These are phyloP conservation scores for Limonium bicolor DNA, from an alignment of 148 eudicot species.

Conservation along the genomic window DNA sequence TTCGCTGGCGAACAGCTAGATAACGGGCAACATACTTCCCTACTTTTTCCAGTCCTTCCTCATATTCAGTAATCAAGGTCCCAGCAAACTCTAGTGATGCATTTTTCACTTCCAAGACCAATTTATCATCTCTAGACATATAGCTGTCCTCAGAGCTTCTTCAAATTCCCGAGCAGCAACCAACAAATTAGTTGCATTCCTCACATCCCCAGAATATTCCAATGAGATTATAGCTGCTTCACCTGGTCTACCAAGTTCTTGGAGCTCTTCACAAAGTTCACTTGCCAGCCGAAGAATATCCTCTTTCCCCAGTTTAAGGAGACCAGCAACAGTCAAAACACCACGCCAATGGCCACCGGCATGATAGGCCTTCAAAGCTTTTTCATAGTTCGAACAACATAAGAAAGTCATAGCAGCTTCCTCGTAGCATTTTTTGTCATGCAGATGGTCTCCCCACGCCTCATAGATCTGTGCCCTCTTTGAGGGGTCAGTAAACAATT, in stretches of 20 bases:
- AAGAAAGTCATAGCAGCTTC: slow-evolving; percentile 88
- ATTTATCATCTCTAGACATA: slow-evolving; percentile 42
- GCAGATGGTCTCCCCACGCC: slow-evolving; percentile 91
- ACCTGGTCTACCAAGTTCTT: slow-evolving; percentile 75
- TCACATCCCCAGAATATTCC: slow-evolving; percentile 85
- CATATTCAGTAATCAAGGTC: slow-evolving; percentile 38
- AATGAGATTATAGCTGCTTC: slow-evolving; percentile 86
- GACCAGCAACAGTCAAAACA: slow-evolving; percentile 82
- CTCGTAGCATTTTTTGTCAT: slow-evolving; percentile 56
- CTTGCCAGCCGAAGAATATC: slow-evolving; percentile 65
- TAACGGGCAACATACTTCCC: slow-evolving; percentile 86
- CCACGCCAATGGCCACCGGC: slow-evolving; percentile 76
- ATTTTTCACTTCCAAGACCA: slow-evolving; percentile 45
- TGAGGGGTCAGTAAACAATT: slow-evolving; percentile 35
- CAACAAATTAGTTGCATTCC: slow-evolving; percentile 41
- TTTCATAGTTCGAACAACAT: slow-evolving; percentile 57
- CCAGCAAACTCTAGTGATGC: slow-evolving; percentile 73
- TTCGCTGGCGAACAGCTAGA: slow-evolving; percentile 88
- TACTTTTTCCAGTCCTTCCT: slow-evolving; percentile 83
- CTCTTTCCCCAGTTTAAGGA: slow-evolving; percentile 51
- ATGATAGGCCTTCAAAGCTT: slow-evolving; percentile 83
- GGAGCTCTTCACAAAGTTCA: slow-evolving; percentile 89
- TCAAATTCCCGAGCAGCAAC: slow-evolving; percentile 88
- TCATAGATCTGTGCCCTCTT: slow-evolving; percentile 61
- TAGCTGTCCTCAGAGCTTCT: slow-evolving; percentile 85